Percentiles rank a stretch among this genome's conserved stretches.
Conservation (phyloP, 176 grass and related monocot genomes). For the Themeda triandra region DNA sequence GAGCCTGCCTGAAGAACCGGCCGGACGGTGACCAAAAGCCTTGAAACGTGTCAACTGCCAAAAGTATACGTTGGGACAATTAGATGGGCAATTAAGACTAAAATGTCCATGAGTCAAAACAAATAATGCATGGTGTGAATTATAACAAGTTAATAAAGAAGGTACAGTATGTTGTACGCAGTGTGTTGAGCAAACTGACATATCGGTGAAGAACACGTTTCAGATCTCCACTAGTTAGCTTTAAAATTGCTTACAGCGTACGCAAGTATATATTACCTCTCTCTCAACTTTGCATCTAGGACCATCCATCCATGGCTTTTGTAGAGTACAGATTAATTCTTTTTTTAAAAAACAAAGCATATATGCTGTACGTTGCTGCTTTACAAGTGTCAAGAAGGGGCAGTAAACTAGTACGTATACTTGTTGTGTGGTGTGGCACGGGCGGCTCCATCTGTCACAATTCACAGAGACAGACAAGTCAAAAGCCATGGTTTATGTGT, state of each 20-base stretch:
- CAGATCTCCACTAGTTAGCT: neutral
- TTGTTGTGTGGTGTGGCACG: neutral
- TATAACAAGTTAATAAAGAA: neutral
- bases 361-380: neutral
- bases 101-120: neutral
- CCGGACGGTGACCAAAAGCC: neutral
- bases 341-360: neutral
- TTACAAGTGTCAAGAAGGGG: neutral
- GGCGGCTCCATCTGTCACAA: neutral
- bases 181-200: neutral
- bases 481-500: no score
- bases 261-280: neutral
- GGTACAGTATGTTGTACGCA: no score
- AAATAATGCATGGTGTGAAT: no score
- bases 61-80: neutral
- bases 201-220: neutral
- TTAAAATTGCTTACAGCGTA: slow-evolving; percentile 17
- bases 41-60: neutral
- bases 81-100: neutral
- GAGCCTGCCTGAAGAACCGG: no score
- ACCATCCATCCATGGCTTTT: slow-evolving; percentile 6
- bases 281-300: slow-evolving; percentile 12
- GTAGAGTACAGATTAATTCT: neutral
- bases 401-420: neutral
- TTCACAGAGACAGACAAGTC: neutral